phyloP scores from a whole-genome alignment of 345 rosid species.

The Lepidium africanum region DNA sequence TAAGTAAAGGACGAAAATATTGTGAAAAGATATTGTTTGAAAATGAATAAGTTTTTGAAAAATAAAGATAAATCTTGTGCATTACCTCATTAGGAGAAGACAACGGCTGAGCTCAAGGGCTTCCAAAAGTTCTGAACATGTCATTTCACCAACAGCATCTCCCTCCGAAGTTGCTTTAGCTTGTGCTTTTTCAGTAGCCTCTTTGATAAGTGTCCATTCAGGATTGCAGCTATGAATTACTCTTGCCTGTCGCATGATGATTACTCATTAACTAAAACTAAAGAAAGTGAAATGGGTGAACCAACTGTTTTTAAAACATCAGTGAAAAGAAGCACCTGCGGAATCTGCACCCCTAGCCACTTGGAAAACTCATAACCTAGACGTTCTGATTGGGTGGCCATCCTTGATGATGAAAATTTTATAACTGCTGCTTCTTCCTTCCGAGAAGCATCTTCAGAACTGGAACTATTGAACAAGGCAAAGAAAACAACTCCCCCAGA shows the following conservation, averaged over 20 bases:
- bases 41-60: background rate
- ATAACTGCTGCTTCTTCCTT: slow-evolving; percentile 96
- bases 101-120: slow-evolving; percentile 98
- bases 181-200: slow-evolving; percentile 91
- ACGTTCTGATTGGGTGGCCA: slow-evolving; percentile 99
- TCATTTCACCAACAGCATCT: slow-evolving; percentile 83
- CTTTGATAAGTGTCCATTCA: slow-evolving; percentile 87
- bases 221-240: slow-evolving; percentile 77
- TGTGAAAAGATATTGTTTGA: background rate
- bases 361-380: slow-evolving; percentile 96
- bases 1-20: background rate
- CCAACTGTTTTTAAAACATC: background rate
- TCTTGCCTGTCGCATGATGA: slow-evolving; percentile 59
- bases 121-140: slow-evolving; percentile 93
- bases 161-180: slow-evolving; percentile 61
- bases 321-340: slow-evolving; percentile 56
- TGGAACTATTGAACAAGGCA: slow-evolving; percentile 67
- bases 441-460: slow-evolving; percentile 33
- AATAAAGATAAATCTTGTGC: background rate
- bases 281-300: background rate
- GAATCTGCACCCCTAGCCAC: slow-evolving; percentile 88
- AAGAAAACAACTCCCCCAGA: slow-evolving; percentile 99
- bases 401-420: slow-evolving; percentile 96
- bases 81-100: slow-evolving; percentile 90
- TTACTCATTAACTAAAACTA: slow-evolving; percentile 8